These are phyloP conservation scores for Wickerhamiella spandovensis DNA, from an alignment of 805 yeast genomes.

Conservation along the genomic window DNA sequence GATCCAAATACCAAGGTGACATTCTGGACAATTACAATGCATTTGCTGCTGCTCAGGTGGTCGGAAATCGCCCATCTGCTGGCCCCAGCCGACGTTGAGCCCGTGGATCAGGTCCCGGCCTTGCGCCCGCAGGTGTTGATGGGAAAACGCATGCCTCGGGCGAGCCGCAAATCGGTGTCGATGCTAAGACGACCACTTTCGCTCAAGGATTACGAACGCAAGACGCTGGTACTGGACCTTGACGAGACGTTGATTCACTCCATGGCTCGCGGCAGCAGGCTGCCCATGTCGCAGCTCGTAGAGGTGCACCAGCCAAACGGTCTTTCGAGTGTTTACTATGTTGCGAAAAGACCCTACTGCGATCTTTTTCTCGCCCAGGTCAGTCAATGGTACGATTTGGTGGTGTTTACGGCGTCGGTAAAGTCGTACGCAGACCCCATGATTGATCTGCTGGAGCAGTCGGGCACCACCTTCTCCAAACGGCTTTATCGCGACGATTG, in stretches of 20 bases:
- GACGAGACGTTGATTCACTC: constrained; percentile 95
- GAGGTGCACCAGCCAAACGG: constrained; percentile 42
- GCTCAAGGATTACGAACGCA: constrained; percentile 21
- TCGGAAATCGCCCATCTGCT: neutral
- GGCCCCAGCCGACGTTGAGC: neutral
- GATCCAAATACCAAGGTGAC: neutral
- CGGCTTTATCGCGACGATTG: constrained; percentile 75
- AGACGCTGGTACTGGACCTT: constrained; percentile 72
- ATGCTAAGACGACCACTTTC: constrained; percentile 5
- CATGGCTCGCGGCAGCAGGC: constrained; percentile 43
- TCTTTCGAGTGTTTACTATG: constrained; percentile 60
- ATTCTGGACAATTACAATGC: neutral
- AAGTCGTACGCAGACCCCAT: constrained; percentile 95
- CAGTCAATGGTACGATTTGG: constrained; percentile 74
- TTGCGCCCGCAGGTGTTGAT: neutral
- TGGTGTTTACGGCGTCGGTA: constrained; percentile 89
- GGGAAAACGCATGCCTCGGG: neutral
- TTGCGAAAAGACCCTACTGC: constrained; percentile 84
- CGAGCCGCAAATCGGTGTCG: neutral
- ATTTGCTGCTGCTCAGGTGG: neutral
- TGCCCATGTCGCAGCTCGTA: constrained; percentile 48
- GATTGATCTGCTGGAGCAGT: constrained; percentile 77
- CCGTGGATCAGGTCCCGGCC: neutral
- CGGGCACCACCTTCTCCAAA: constrained; percentile 34
- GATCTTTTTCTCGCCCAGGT: constrained; percentile 71